These are phyloP conservation scores for Oryza officinalis DNA, from an alignment of 176 grass and related monocot species.

Conservation along the genomic window DNA sequence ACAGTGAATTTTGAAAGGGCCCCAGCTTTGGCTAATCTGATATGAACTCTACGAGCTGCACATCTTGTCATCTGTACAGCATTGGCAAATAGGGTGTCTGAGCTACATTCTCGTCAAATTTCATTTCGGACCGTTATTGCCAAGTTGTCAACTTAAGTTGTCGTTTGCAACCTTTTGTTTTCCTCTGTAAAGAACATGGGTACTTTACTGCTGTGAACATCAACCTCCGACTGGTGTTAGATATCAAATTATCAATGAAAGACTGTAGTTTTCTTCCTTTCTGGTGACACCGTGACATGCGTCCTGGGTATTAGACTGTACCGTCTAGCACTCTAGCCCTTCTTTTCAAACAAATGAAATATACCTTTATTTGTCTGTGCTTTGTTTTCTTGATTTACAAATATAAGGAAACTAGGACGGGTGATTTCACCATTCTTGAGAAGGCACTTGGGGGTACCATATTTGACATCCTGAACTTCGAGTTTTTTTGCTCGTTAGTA, in stretches of 20 bases:
- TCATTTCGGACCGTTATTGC: background rate
- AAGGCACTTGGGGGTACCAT: too few species aligned
- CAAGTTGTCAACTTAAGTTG: background rate
- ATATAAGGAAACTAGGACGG: background rate
- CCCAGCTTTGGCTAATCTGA: background rate
- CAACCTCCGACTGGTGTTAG: background rate
- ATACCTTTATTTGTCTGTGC: background rate
- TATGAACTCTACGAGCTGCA: background rate
- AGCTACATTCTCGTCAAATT: background rate
- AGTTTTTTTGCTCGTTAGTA: background rate
- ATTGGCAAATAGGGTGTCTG: slow-evolving; percentile 8
- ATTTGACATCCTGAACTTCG: background rate
- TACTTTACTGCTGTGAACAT: slow-evolving; percentile 3
- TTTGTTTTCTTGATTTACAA: background rate
- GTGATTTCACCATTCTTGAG: too few species aligned
- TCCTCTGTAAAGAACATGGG: background rate
- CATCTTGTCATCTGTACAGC: background rate
- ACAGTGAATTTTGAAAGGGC: background rate
- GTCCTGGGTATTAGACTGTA: background rate
- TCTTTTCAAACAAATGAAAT: too few species aligned
- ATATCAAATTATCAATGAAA: background rate
- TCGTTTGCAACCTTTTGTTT: background rate
- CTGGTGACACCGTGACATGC: too few species aligned
- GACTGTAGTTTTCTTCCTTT: background rate
- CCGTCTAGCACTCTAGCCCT: background rate